A percentile compares a stretch with the other conserved stretches of the same genome.
These are phyloP conservation scores for Oryza nivara DNA, from an alignment of 176 grass and related monocot species.

Conservation along the genomic window DNA sequence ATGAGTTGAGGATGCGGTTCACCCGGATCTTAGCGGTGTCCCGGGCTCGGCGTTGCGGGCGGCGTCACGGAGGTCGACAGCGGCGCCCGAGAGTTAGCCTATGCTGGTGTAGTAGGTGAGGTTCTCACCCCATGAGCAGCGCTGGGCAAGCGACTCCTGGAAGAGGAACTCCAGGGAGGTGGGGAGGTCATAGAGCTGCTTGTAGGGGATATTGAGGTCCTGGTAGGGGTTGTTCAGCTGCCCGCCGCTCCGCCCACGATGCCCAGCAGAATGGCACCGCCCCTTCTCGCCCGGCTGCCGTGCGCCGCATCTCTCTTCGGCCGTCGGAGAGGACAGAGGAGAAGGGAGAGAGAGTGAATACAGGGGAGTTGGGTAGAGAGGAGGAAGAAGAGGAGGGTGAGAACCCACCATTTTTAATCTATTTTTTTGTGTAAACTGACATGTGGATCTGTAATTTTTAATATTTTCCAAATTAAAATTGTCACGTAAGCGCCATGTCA, in stretches of 20 bases:
- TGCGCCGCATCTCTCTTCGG: too few relatives aligned
- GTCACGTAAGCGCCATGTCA: too few relatives aligned
- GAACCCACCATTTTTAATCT: too few relatives aligned
- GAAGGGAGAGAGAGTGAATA: too few relatives aligned
- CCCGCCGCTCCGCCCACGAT: background rate
- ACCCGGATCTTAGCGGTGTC: slow-evolving; percentile 73
- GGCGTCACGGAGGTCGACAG: slow-evolving; percentile 70
- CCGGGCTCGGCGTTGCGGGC: slow-evolving; percentile 53
- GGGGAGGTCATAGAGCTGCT: slow-evolving; percentile 78
- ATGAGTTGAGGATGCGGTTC: slow-evolving; percentile 94
- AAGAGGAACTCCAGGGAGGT: slow-evolving; percentile 98
- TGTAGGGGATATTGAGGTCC: slow-evolving; percentile 76
- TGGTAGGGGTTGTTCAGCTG: slow-evolving; percentile 77
- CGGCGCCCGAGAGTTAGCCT: slow-evolving; percentile 78
- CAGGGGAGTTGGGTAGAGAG: too few relatives aligned
- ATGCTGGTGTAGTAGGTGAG: slow-evolving; percentile 94
- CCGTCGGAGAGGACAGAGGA: too few relatives aligned
- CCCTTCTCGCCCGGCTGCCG: too few relatives aligned
- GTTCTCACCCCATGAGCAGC: slow-evolving; percentile 97
- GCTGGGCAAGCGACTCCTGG: slow-evolving; percentile 75
- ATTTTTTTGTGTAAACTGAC: too few relatives aligned
- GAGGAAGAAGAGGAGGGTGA: too few relatives aligned
- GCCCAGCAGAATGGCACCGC: too few relatives aligned
- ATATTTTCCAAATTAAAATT: too few relatives aligned
- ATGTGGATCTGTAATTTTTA: too few relatives aligned